Percentiles rank a stretch among this genome's conserved stretches.
Conservation (phyloP, 352 stramenopile genomes). For the Phytophthora citricola region DNA sequence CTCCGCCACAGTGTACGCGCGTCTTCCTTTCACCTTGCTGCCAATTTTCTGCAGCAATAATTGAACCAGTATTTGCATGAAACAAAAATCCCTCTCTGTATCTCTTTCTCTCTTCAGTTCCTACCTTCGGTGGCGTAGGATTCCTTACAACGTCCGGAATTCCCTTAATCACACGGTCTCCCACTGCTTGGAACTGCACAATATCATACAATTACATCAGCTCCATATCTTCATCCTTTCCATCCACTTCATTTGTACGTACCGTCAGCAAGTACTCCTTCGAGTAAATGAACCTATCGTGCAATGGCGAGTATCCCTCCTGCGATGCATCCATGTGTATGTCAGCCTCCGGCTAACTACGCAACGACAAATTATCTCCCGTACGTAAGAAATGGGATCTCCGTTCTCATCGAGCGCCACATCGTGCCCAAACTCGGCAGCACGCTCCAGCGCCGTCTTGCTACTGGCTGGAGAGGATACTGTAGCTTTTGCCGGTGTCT, state of each 20-base stretch:
- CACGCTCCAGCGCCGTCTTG: slow-evolving; percentile 27
- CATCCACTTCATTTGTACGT: background rate
- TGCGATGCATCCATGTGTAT: slow-evolving; percentile 12
- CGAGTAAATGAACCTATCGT: slow-evolving; percentile 63
- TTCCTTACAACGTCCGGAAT: slow-evolving; percentile 61
- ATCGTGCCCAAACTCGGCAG: slow-evolving; percentile 22
- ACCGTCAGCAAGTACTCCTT: slow-evolving; percentile 69
- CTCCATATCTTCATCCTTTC: background rate
- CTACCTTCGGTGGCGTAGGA: slow-evolving; percentile 45
- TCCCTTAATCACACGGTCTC: slow-evolving; percentile 45
- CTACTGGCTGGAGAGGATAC: slow-evolving; percentile 1
- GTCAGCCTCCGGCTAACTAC: slow-evolving; percentile 1
- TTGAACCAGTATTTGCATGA: slow-evolving; percentile 4
- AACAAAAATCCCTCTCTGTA: background rate
- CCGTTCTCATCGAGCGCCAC: slow-evolving; percentile 32
- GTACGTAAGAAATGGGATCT: slow-evolving; percentile 45
- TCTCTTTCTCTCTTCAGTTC: background rate
- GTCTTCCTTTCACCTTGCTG: slow-evolving; percentile 49
- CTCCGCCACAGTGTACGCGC: slow-evolving; percentile 71
- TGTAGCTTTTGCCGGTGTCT: background rate
- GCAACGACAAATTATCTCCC: background rate
- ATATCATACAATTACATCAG: slow-evolving; percentile 1
- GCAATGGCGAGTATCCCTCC: slow-evolving; percentile 41
- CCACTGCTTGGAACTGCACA: slow-evolving; percentile 64
- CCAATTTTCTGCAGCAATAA: slow-evolving; percentile 48